Conservation (phyloP, 2,329 filamentous ascomycete genomes). For the Cladosporium oxysporum region DNA sequence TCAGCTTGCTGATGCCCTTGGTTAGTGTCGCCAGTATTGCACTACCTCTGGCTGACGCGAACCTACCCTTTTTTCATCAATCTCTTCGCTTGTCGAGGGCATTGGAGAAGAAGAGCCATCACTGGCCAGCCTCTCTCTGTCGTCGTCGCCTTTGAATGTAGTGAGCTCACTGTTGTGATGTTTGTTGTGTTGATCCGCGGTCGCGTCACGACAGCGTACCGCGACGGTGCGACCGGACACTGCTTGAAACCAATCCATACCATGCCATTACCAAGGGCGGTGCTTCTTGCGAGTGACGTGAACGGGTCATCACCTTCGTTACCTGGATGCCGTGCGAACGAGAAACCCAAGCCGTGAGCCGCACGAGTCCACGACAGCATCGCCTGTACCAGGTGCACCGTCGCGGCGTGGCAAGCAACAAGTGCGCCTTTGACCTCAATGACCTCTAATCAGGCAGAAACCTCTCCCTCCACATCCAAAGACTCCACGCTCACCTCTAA, state of each 20-base stretch:
- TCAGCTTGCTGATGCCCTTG: constrained; percentile 16
- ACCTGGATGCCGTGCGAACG: background rate
- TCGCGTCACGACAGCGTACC: background rate
- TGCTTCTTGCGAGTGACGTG: background rate
- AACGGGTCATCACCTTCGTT: background rate
- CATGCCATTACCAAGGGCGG: background rate
- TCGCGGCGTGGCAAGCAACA: background rate
- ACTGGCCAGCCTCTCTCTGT: background rate
- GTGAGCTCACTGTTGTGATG: background rate
- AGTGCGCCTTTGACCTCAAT: background rate
- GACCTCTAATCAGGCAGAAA: background rate
- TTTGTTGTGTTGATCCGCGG: background rate
- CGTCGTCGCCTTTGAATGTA: background rate
- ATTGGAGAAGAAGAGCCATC: constrained; percentile 14
- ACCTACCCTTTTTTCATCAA: constrained; percentile 16
- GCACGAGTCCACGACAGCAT: background rate
- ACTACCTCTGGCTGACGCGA: constrained; percentile 18
- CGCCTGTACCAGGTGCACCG: background rate
- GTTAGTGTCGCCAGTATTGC: constrained; percentile 20
- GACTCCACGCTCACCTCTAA: background rate
- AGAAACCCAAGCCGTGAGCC: background rate
- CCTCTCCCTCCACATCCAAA: background rate
- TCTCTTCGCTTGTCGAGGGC: constrained; percentile 11
- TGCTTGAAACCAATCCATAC: background rate
- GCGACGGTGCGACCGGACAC: too few species aligned